Base-by-base conservation (phyloP, 2,329 filamentous ascomycete genomes). In the Daldinia sp. region DNA sequence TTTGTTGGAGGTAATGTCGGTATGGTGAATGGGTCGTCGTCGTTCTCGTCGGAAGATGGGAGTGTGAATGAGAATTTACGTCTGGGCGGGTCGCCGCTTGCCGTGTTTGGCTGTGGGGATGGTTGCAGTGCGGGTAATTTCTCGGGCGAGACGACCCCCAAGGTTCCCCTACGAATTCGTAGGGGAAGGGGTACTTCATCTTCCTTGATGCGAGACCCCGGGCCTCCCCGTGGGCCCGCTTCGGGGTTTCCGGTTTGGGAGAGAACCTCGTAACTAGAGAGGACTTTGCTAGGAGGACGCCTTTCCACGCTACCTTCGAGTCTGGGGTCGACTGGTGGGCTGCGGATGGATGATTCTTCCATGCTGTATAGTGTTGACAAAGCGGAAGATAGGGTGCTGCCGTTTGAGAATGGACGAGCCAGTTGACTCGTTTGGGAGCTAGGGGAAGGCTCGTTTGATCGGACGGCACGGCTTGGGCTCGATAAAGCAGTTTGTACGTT, bases 331-430 rank as follows among this genome's bases (percentile, higher is more conserved):
- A 17, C 55, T 2, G 62, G 66, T 7, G 61, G 68, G 23, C 60
- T 70, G 11, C 51, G 65, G 19, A 80, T 78, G 7, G 81, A 78
- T 1, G 77, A 75, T 54, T 85, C 83, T 27, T 84, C 82, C 48
- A 81, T 82, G 60, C 84, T 86, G 64, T 86, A 85, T 4, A 87
- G 72, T 0, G 85, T 87, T 3, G 85, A 87, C 4, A 87, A 75
- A 2, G 83, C 81, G 35, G 83, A 86, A 0, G 83, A 85, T 11
- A 78, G 74, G 7, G 82, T 77, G 63, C 81, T 85, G 3, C 78
- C 67, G 23, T 62, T 57, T 0, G 73, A 74, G 37, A 68, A 72
- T 13, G 71, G 65, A 2, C 65, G 67, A 7, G 39, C 43, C 39
- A 60, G 63, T 6, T 56, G 59, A 25, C 58, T 19, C 21, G 48